Base-by-base conservation (phyloP, 345 rosid species). In the Arabidopsis arenosa region DNA sequence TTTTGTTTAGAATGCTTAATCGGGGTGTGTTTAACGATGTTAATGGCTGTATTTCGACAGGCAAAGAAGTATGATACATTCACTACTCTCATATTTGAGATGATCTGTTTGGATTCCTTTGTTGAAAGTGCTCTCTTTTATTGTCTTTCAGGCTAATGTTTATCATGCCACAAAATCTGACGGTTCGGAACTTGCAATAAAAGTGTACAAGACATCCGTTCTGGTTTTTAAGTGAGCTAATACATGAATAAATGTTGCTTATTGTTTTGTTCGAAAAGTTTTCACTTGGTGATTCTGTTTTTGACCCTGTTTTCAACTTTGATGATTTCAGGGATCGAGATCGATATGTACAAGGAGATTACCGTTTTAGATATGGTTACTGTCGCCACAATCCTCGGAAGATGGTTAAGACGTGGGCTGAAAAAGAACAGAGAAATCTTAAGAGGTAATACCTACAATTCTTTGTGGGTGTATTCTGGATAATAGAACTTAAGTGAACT, bases 361-460 rank as follows among this genome's bases (percentile, higher is more conserved):
- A 85, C 78, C 93, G 98, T 36, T 94, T 94, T 80, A 88, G 98
- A 83, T 61, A 87, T 84, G 97, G 97, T 13, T 94, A 94, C 77
- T 86, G 96, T 84, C 88, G 89, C 80, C 98, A 94, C 79, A 94
- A 94, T 82, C 97, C 97, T 2, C 86, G 98, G 65, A 92, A 94
- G 86, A 94, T 94, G 98, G 98, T 94, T 26, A 87, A 92, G 80
- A 94, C 92, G 0, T 94, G 98, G 98, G 98, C 98, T 77, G 98
- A 94, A 80, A 94, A 94, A 73, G 98, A 94, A 86, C 86, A 89
- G 85, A 86, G 98, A 80, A 94, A 94, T 85, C 97, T 92, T 64
- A 72, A 87, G 87, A 92, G 98, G 98, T 88, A 75, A 75, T 30
- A 13, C 39, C 10, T 68, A 32, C 35, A 23, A 11, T 39, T 37